A percentile compares a stretch with the other conserved stretches of the same genome.
Conservation (phyloP, 2,329 filamentous ascomycete genomes). For the Cladosporium austrohemisphaericum region DNA sequence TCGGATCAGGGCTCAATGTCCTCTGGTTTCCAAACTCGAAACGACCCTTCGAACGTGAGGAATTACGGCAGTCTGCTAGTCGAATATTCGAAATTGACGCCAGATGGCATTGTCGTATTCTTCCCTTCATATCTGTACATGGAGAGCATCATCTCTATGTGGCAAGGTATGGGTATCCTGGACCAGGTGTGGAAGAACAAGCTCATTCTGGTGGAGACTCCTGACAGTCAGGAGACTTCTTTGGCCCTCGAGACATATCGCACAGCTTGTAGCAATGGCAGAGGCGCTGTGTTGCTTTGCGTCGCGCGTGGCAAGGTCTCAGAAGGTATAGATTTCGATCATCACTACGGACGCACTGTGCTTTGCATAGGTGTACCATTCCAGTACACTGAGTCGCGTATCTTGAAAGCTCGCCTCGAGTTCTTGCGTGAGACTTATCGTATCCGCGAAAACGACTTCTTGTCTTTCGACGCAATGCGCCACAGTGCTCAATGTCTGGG, state of each 20-base stretch:
- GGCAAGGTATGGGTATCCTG: conserved; percentile 97
- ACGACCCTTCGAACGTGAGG: conserved; percentile 92
- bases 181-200: conserved; percentile 99
- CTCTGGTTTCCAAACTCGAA: conserved; percentile 90
- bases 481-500: conserved; percentile 95
- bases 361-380: conserved; percentile 96
- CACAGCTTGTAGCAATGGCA: conserved; percentile 94
- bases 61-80: conserved; percentile 93
- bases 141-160: conserved; percentile 98
- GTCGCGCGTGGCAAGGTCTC: conserved; percentile 96
- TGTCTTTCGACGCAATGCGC: conserved; percentile 99
- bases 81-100: conserved; percentile 93
- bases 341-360: conserved; percentile 95
- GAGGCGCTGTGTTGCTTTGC: conserved; percentile 87
- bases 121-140: conserved; percentile 98
- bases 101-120: conserved; percentile 97
- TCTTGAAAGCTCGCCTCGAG: conserved; percentile 90
- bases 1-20: conserved; percentile 92
- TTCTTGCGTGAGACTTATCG: conserved; percentile 96
- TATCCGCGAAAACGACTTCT: conserved; percentile 93
- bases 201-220: conserved; percentile 94
- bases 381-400: conserved; percentile 97
- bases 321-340: conserved; percentile 98
- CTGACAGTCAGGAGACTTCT: conserved; percentile 94
- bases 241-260: conserved; percentile 94